phyloP scores from a whole-genome alignment of 495 filamentous ascomycete genomes.

The Hypomontagnella monticulosa region DNA sequence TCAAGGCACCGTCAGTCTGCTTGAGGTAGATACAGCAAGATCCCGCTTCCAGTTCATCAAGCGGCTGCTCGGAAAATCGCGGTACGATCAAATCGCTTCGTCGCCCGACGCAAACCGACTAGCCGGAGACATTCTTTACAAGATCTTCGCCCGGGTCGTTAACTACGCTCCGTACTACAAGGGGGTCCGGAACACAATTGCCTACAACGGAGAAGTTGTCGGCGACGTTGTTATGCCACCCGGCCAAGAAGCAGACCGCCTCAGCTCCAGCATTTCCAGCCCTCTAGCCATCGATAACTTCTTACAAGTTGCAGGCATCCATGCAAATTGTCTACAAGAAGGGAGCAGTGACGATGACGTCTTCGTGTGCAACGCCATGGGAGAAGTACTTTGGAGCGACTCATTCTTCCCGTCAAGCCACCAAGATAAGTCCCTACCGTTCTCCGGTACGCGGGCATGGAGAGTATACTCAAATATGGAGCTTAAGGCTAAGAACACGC shows the following conservation, averaged over 20 bases:
- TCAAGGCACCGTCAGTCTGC: conserved; percentile 15
- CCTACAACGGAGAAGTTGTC: conserved; percentile 42
- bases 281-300: conserved; percentile 49
- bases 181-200: conserved; percentile 47
- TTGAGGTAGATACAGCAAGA: conserved; percentile 4
- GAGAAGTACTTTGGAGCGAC: conserved; percentile 26
- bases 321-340: conserved; percentile 47
- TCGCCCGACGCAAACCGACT: conserved; percentile 9
- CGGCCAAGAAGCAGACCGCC: conserved; percentile 10
- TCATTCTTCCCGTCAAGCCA: conserved; percentile 9
- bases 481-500: conserved; percentile 24
- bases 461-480: conserved; percentile 40
- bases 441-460: conserved; percentile 20
- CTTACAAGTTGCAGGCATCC: conserved; percentile 53
- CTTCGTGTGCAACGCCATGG: conserved; percentile 21
- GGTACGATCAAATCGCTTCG: conserved; percentile 24
- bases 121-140: conserved; percentile 46
- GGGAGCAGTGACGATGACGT: conserved; percentile 17
- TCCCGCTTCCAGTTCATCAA: conserved; percentile 18
- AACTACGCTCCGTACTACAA: conserved; percentile 51
- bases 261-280: conserved; percentile 4
- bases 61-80: conserved; percentile 12
- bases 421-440: neutral
- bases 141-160: conserved; percentile 44
- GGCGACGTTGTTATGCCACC: conserved; percentile 42